Evolutionary conservation across 306 rosid species (phyloP).

Genomic region (Inga leiocalycina): DNA sequence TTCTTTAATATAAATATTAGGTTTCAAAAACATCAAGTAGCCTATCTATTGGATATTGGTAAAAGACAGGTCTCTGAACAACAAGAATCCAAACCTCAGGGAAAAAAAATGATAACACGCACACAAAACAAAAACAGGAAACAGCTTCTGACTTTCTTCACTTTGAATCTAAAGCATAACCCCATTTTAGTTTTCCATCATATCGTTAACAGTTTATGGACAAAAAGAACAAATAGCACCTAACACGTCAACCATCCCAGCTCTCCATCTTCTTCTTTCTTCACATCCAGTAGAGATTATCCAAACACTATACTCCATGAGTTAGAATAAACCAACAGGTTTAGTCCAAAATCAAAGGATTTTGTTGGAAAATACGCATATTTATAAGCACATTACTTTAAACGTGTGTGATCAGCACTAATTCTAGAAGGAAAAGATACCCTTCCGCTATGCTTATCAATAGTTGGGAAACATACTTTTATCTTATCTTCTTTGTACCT

Average conservation of each 20-base stretch:
- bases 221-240: not conserved
- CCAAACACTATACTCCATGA: not conserved
- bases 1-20: not conserved
- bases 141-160: not conserved
- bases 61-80: not conserved
- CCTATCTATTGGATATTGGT: not conserved
- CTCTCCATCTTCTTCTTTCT: not conserved
- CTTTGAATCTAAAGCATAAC: not conserved
- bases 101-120: too few species aligned
- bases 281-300: not conserved
- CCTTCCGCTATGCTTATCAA: not conserved
- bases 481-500: not conserved
- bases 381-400: not conserved
- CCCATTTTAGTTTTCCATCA: not conserved
- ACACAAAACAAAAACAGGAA: not conserved
- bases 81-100: not conserved
- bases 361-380: not conserved
- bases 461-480: too few species aligned
- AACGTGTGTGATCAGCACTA: not conserved
- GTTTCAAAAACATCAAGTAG: not conserved
- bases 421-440: not conserved
- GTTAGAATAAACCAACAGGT: not conserved
- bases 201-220: not conserved
- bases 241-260: not conserved
- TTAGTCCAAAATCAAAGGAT: not conserved